These are phyloP conservation scores for Penicillium psychrofluorescens DNA, from an alignment of 495 filamentous ascomycete species.

Conservation along the genomic window DNA sequence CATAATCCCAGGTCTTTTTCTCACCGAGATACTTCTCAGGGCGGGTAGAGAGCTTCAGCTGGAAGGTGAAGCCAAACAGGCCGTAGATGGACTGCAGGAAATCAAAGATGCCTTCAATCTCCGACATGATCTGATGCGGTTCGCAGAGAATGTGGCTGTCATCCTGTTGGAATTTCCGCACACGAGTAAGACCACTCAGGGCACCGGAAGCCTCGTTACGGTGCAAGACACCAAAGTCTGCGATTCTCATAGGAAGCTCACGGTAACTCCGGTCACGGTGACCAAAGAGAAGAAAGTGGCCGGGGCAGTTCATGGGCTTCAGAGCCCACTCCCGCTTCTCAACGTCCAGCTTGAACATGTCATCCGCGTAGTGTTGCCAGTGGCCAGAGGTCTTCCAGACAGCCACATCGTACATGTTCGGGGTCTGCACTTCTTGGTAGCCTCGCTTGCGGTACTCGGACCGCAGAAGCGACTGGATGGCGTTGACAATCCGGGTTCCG, in stretches of 20 bases:
- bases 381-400: conserved; percentile 94
- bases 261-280: conserved; percentile 76
- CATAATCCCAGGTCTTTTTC: conserved; percentile 79
- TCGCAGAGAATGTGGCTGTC: conserved; percentile 88
- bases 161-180: conserved; percentile 90
- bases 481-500: conserved; percentile 87
- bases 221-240: conserved; percentile 93
- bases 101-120: conserved; percentile 83
- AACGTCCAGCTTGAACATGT: conserved; percentile 90
- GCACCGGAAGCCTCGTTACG: conserved; percentile 93
- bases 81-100: conserved; percentile 81
- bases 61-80: conserved; percentile 90
- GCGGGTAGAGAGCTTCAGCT: conserved; percentile 88
- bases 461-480: conserved; percentile 69
- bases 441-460: conserved; percentile 88
- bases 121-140: conserved; percentile 58
- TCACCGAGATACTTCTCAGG: conserved; percentile 89
- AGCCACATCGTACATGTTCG: conserved; percentile 88
- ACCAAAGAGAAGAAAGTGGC: conserved; percentile 70
- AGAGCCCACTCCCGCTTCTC: conserved; percentile 77
- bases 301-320: conserved; percentile 99
- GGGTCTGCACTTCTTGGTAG: conserved; percentile 91
- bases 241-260: conserved; percentile 82
- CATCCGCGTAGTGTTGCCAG: conserved; percentile 91
- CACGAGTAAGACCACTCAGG: conserved; percentile 80